Conservation (phyloP, 2,329 filamentous ascomycete genomes). For the Lasiodiplodia theobromae region DNA sequence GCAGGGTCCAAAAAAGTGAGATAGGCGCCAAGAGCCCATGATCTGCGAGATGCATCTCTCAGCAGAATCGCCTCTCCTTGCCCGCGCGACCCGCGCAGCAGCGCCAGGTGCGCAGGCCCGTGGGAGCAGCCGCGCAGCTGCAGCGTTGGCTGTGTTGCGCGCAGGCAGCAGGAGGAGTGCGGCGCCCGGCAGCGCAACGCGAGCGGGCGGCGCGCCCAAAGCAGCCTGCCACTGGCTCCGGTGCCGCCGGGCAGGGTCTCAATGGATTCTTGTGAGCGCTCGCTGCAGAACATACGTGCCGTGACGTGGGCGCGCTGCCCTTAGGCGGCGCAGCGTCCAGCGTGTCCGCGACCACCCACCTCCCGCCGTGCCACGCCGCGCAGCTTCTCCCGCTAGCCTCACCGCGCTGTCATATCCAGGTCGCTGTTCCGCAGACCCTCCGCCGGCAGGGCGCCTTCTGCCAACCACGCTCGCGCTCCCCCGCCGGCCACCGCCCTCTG, state of each 20-base stretch:
- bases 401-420: constrained; percentile 15
- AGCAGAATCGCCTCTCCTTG: constrained; percentile 27
- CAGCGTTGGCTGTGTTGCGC: neutral
- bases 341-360: neutral
- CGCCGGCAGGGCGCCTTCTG: constrained; percentile 15
- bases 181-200: constrained; percentile 3
- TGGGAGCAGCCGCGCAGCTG: neutral
- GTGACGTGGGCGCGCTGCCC: constrained; percentile 21
- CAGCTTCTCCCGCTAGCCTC: constrained; percentile 14
- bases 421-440: constrained; percentile 10
- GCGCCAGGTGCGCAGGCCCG: neutral
- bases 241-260: constrained; percentile 1
- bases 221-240: neutral
- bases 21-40: constrained; percentile 30
- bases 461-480: constrained; percentile 32
- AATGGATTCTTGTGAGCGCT: constrained; percentile 10
- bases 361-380: constrained; percentile 18
- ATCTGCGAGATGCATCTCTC: constrained; percentile 29
- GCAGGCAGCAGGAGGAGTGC: constrained; percentile 5
- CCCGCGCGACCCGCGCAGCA: constrained; percentile 7
- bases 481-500: constrained; percentile 19
- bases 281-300: constrained; percentile 22
- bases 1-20: constrained; percentile 30
- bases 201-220: neutral
- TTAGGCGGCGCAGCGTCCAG: constrained; percentile 5